Base-by-base conservation (phyloP, 257 asterid species). In the Nicotiana knightiana region DNA sequence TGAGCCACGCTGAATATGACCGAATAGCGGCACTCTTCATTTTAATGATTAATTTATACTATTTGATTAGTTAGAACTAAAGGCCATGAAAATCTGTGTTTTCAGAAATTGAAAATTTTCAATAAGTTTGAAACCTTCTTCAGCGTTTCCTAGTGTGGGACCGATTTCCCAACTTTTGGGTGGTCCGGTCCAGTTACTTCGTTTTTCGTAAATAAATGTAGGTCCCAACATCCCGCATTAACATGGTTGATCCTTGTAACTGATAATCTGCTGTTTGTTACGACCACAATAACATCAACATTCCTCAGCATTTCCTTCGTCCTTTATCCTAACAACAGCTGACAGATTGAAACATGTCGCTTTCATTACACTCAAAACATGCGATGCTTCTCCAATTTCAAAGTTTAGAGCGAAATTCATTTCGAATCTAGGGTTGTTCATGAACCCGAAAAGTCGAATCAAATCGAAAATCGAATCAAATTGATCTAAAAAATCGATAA, bases 191-290 rank as follows among this genome's bases (percentile, higher is more conserved):
- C 24, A 46, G 24, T 70, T 21, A 71, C 6, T 48, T 84, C 17
- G 1, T 3, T 15, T 37, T 12, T 39, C 58, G 2, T 13, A 39
- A 48, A 54, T 37, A 48, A 21, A 21, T 24, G 71, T 46, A 9
- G 86, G 81, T 16, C 88, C 86, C 67, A 86, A 51, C 1, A 10
- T 81, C 82, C 73, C 81, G 83, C 86, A 75, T 81, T 80, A 32
- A 68, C 86, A 81, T 85, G 81, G 62, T 70, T 11, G 59, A 35
- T 71, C 39, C 15, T 32, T n/a, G 78, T 58, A 35, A 65, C 43
- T 21, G 73, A 48, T 37, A 3, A 59, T 82, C 78, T 43, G 7
- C 37, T 71, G 78, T 7, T 30, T 43, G 79, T 3, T 46, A 24
- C 24, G 79, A 32, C 15, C 30, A 37, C 21, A 61, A 35, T 32